A percentile compares a stretch with the other conserved stretches of the same genome.
phyloP scores from a whole-genome alignment of 352 stramenopile species.

The Phytophthora chlamydospora region DNA sequence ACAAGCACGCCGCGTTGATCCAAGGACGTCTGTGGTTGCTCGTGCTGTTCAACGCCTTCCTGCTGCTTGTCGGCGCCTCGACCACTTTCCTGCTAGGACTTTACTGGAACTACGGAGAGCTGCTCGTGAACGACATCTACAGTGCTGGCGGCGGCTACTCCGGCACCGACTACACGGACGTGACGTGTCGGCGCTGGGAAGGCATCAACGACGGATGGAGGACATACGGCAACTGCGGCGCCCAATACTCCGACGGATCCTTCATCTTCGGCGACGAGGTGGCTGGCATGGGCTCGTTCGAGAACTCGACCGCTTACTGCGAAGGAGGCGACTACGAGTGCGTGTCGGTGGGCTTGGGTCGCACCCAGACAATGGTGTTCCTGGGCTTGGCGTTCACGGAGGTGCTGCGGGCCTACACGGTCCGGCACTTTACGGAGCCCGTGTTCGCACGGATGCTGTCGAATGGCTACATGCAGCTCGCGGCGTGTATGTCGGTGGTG shows the following conservation, averaged over 20 bases:
- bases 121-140: conserved; percentile 63
- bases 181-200: conserved; percentile 65
- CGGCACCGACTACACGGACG: conserved; percentile 55
- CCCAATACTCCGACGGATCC: conserved; percentile 42
- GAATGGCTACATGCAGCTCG: conserved; percentile 73
- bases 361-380: conserved; percentile 81
- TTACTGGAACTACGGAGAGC: conserved; percentile 74
- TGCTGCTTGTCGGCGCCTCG: conserved; percentile 52
- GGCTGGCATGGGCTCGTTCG: conserved; percentile 31
- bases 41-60: conserved; percentile 58
- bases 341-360: conserved; percentile 58
- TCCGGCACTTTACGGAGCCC: conserved; percentile 73
- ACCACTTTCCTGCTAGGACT: conserved; percentile 62
- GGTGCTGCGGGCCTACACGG: conserved; percentile 77
- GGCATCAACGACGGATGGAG: conserved; percentile 55
- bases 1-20: conserved; percentile 61
- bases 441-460: conserved; percentile 66
- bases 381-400: conserved; percentile 72
- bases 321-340: conserved; percentile 67
- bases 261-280: conserved; percentile 61
- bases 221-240: conserved; percentile 61
- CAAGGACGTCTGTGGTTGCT: conserved; percentile 72
- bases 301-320: conserved; percentile 55
- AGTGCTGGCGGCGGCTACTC: conserved; percentile 45
- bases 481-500: conserved; percentile 55